These are phyloP conservation scores for Chrysosporium keratinophilum DNA, from an alignment of 2,329 filamentous ascomycete genomes.

Conservation along the genomic window DNA sequence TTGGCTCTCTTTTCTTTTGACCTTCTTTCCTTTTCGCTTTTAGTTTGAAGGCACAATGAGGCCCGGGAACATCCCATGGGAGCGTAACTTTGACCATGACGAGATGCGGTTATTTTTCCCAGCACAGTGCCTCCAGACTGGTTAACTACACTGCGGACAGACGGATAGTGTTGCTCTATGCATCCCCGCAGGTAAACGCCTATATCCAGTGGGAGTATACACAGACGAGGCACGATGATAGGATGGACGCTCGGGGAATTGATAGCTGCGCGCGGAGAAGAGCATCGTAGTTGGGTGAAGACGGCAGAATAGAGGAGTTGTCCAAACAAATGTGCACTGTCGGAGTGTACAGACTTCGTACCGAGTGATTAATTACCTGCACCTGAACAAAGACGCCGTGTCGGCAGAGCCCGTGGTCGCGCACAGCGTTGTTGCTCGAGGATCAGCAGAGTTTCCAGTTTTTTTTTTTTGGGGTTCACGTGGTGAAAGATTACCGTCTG, in stretches of 20 bases:
- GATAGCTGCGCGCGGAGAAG: not conserved
- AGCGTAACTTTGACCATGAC: not conserved
- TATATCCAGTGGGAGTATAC: conserved; percentile 1
- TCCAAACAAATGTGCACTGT: not conserved
- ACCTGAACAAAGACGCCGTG: not conserved
- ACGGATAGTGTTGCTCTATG: not conserved
- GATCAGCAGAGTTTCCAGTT: too few relatives aligned
- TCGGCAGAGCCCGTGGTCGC: not conserved
- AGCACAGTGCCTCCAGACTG: not conserved
- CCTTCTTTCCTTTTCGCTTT: too few relatives aligned
- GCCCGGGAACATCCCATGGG: not conserved
- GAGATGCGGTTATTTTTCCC: not conserved
- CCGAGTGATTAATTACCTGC: not conserved
- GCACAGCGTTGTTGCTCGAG: too few relatives aligned
- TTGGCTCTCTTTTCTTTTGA: not conserved
- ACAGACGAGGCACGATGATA: not conserved
- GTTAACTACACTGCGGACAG: not conserved
- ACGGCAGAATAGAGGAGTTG: not conserved
- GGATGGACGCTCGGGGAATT: not conserved
- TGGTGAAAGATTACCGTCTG: too few relatives aligned
- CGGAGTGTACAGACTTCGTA: not conserved
- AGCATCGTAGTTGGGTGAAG: too few relatives aligned
- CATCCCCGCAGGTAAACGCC: conserved; percentile 4
- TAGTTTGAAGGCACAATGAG: too few relatives aligned
- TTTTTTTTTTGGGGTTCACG: too few relatives aligned